phyloP scores from a whole-genome alignment of 352 stramenopile species.

The Globisporangium carolinianum region DNA sequence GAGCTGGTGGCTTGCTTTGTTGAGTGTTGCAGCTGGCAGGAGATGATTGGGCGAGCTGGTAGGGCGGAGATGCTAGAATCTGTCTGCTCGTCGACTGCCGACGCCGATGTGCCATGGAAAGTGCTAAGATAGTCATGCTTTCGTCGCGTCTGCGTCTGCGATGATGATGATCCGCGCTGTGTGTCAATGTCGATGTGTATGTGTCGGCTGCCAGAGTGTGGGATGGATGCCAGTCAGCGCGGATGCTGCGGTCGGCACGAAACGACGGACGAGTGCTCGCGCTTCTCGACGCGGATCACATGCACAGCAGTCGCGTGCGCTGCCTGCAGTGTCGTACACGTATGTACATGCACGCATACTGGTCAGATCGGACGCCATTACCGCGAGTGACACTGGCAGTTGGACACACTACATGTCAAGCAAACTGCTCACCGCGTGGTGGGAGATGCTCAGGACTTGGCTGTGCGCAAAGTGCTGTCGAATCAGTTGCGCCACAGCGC shows the following conservation, averaged over 20 bases:
- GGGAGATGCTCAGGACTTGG: slow-evolving; percentile 40
- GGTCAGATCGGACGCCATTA: no score
- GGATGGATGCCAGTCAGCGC: no score
- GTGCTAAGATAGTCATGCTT: slow-evolving; percentile 37
- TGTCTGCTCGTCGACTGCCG: background rate
- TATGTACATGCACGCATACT: background rate
- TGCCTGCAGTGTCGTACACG: background rate
- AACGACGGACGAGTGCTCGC: slow-evolving; percentile 7
- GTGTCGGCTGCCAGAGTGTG: no score
- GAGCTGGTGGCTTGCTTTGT: background rate
- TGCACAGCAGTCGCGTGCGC: slow-evolving; percentile 10
- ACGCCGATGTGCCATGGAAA: slow-evolving; percentile 18
- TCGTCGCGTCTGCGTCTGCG: slow-evolving; percentile 19
- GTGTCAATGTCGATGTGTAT: background rate
- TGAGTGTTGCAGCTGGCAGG: background rate
- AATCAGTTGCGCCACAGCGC: slow-evolving; percentile 20
- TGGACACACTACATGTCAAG: background rate
- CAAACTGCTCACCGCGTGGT: slow-evolving; percentile 21
- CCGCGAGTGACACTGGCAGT: no score
- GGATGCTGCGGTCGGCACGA: background rate
- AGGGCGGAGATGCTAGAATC: background rate
- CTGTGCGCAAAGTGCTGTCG: slow-evolving; percentile 21
- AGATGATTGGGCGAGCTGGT: background rate
- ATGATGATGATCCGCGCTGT: background rate
- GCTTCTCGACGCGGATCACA: slow-evolving; percentile 27